A percentile compares a stretch with the other conserved stretches of the same genome.
phyloP scores from a whole-genome alignment of 805 yeast genomes.

The Candida silvicultrix region DNA sequence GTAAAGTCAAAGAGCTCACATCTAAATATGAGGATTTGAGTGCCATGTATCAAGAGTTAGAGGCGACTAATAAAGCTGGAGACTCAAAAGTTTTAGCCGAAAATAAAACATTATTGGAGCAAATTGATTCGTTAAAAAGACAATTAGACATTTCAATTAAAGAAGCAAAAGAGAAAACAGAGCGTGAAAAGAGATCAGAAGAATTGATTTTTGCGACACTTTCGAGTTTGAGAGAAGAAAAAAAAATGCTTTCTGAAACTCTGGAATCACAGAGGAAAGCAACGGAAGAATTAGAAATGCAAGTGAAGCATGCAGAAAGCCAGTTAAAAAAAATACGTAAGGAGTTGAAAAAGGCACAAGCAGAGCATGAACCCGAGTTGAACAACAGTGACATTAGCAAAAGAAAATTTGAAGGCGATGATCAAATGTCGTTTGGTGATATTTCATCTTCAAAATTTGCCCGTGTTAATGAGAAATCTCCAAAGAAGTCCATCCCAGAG shows the following conservation, averaged over 20 bases:
- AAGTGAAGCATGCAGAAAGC: constrained; percentile 7
- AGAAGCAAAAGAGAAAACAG: too few species aligned
- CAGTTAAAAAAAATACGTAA: constrained; percentile 11
- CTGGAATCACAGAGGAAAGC: background rate
- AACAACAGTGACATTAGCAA: too few species aligned
- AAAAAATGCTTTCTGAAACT: too few species aligned
- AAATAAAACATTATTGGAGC: background rate
- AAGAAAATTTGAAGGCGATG: constrained; percentile 11
- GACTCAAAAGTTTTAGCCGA: background rate
- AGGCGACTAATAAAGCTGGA: background rate
- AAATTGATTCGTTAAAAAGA: background rate
- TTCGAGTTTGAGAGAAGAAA: too few species aligned
- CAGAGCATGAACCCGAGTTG: too few species aligned
- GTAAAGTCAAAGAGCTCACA: constrained; percentile 3
- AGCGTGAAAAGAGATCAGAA: background rate
- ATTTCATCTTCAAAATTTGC: background rate
- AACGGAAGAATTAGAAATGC: constrained; percentile 8
- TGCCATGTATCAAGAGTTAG: background rate
- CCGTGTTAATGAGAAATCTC: background rate
- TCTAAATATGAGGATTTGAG: background rate
- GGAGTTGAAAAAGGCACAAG: constrained; percentile 9
- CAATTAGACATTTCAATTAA: too few species aligned
- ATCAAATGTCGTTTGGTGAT: background rate
- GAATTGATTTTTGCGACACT: too few species aligned
- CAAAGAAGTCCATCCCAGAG: background rate